Percentiles rank a stretch among this genome's conserved stretches.
These are phyloP conservation scores for Leptodontidium sp. DNA, from an alignment of 2,329 filamentous ascomycete genomes.

Conservation along the genomic window DNA sequence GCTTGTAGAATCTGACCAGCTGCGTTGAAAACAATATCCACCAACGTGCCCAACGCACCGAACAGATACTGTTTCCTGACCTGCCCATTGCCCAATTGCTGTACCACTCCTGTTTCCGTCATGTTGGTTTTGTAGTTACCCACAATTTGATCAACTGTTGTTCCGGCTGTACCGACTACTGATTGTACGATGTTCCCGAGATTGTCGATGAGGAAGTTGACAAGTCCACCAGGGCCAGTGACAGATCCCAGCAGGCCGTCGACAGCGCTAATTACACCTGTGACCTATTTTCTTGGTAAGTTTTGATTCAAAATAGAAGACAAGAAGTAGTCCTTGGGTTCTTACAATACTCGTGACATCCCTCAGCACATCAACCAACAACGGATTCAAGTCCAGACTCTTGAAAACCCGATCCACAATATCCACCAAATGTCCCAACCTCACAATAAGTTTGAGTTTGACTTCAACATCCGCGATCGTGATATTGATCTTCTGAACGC, in stretches of 20 bases:
- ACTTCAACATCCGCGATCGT: slow-evolving; percentile 68
- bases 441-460: slow-evolving; percentile 65
- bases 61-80: slow-evolving; percentile 63
- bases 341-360: slow-evolving; percentile 59
- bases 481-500: slow-evolving; percentile 62
- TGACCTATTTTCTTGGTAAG: slow-evolving; percentile 36
- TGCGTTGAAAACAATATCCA: slow-evolving; percentile 53
- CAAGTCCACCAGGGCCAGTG: slow-evolving; percentile 60
- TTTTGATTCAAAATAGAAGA: neutral
- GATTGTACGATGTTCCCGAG: slow-evolving; percentile 70
- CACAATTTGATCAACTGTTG: slow-evolving; percentile 59
- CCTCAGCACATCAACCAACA: slow-evolving; percentile 64
- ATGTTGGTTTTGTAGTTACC: slow-evolving; percentile 67
- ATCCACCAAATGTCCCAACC: slow-evolving; percentile 65
- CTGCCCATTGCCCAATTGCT: slow-evolving; percentile 47
- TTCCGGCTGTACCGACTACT: slow-evolving; percentile 56
- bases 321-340: too few relatives aligned
- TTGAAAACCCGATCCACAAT: slow-evolving; percentile 68
- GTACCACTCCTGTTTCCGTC: slow-evolving; percentile 54
- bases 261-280: slow-evolving; percentile 62
- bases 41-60: slow-evolving; percentile 57
- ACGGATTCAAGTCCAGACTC: slow-evolving; percentile 66
- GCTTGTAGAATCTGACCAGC: slow-evolving; percentile 15
- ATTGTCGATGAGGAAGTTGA: slow-evolving; percentile 67
- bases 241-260: slow-evolving; percentile 67